These are phyloP conservation scores for Prunella vulgaris DNA, from an alignment of 257 asterid species.

Conservation along the genomic window DNA sequence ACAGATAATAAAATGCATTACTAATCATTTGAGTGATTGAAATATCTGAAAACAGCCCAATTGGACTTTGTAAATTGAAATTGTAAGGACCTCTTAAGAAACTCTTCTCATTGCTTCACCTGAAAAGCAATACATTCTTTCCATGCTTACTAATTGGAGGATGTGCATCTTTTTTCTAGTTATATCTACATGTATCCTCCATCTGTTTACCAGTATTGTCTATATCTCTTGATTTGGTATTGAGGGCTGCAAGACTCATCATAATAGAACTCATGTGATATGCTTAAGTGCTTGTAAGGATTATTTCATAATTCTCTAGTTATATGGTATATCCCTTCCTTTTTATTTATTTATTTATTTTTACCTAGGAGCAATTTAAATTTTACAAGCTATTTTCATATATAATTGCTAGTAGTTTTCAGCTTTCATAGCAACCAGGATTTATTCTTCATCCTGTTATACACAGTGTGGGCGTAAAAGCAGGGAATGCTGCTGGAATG, in stretches of 20 bases:
- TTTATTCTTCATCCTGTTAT: conserved; percentile 1
- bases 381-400: background rate
- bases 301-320: background rate
- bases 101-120: background rate
- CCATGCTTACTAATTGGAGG: background rate
- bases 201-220: background rate
- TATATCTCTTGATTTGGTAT: background rate
- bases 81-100: background rate
- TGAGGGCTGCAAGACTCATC: background rate
- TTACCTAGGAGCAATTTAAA: background rate
- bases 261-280: background rate
- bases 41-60: background rate
- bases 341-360: too few relatives aligned
- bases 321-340: background rate
- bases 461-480: conserved; percentile 82
- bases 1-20: background rate
- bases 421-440: background rate
- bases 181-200: background rate
- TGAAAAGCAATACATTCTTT: background rate
- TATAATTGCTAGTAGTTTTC: conserved; percentile 1
- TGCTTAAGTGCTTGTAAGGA: background rate
- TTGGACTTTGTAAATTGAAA: background rate
- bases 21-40: background rate
- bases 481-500: conserved; percentile 91
- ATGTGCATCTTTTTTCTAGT: background rate